Base-by-base conservation (phyloP, 495 filamentous ascomycete genomes). In the Penicillium coprophilum region DNA sequence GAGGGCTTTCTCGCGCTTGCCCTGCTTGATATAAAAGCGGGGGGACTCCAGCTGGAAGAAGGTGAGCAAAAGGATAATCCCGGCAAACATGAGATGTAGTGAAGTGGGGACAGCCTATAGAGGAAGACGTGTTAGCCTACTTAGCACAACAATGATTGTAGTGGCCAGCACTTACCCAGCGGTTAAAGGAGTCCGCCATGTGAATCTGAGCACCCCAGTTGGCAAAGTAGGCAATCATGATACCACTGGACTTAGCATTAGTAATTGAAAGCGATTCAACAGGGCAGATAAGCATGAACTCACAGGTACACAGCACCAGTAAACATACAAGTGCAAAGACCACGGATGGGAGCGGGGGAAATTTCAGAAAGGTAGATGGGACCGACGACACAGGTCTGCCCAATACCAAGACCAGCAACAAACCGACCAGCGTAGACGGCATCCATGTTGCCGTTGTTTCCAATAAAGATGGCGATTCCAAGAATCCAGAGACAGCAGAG, bases 401-500 rank as follows among this genome's bases (percentile, higher is more conserved):
- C 82, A 21, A 85, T 80, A 1, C 83, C 82, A 17, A 85, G 69
- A 7, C 83, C 82, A 12, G 79, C 79, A 50, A 85, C 75, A 53
- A 85, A 84, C 3, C 83, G 59, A 7, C 83, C 82, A 0, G 76
- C 77, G 57, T 83, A 82, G 10, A 85, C 80, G 57, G 76, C 76
- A 44, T 74, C 76, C 41, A 84, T 72, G 53, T 58, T 80, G 39
- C 81, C 79, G 24, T 73, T 74, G 20, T 77, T 71, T 6, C 71
- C 76, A 68, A 85, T 78, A 68, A 81, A 83, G 50, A 85, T 80
- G 36, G 71, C 71, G 44, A 84, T 82, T 10, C 82, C 82, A 12
- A 83, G 21, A n/a, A 82, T 75, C 83, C 83, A 86, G 8, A 84
- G 54, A 17, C 77, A 1, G 51, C 80, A 84, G 5, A 85, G 73